Evolutionary conservation across 805 yeast species (phyloP).

Genomic region (Jamesozyma piceae): DNA sequence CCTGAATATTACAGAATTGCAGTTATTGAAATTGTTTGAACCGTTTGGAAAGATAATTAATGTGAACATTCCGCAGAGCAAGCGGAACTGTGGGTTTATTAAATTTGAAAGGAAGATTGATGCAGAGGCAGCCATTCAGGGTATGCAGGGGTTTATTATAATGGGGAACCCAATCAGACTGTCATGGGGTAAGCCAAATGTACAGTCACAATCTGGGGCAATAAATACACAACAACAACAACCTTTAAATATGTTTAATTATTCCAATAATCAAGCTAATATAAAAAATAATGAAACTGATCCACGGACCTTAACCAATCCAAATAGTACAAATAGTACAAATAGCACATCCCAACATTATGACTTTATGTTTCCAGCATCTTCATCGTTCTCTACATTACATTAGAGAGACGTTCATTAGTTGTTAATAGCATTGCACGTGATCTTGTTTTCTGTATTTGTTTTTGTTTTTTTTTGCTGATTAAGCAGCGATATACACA

Average conservation of each 20-base stretch:
- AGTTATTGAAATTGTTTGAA: constrained; percentile 51
- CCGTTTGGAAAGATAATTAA: constrained; percentile 65
- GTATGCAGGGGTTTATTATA: constrained; percentile 70
- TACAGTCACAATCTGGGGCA: not conserved
- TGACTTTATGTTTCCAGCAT: not conserved
- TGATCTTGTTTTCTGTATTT: not conserved
- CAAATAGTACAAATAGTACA: not conserved
- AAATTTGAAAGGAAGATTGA: constrained; percentile 57
- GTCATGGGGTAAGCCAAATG: constrained; percentile 55
- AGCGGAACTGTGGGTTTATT: constrained; percentile 65
- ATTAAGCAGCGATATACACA: not conserved
- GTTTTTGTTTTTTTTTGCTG: not conserved
- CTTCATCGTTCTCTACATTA: not conserved
- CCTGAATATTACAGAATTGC: constrained; percentile 49
- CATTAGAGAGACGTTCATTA: not conserved
- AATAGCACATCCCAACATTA: not conserved
- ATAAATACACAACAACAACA: not conserved
- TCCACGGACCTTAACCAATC: not conserved
- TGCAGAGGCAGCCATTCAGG: constrained; percentile 68
- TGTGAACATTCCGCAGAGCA: constrained; percentile 69
- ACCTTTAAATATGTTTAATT: not conserved
- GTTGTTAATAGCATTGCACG: not conserved
- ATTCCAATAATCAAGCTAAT: not conserved
- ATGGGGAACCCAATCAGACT: constrained; percentile 66
- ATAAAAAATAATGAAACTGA: not conserved